phyloP scores from a whole-genome alignment of 768 basidiomycete genomes.

The Hericium erinaceus region DNA sequence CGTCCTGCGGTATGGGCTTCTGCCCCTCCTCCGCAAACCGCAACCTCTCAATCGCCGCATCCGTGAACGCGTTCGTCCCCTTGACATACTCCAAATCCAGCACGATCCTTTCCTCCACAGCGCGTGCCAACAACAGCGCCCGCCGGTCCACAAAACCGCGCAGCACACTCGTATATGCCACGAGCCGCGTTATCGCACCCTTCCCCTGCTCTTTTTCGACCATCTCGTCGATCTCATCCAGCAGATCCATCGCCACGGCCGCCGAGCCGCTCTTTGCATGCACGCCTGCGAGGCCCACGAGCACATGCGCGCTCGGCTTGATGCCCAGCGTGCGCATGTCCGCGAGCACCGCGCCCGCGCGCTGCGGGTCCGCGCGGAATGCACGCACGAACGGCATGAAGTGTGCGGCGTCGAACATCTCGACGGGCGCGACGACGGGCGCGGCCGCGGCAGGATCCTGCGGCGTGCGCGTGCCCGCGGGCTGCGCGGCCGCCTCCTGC shows the following conservation, averaged over 20 bases:
- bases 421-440: neutral
- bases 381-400: constrained; percentile 48
- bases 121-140: constrained; percentile 21
- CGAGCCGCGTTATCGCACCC: constrained; percentile 20
- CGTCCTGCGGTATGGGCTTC: neutral
- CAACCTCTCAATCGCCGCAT: neutral
- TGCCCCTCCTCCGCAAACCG: neutral
- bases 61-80: constrained; percentile 13
- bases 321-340: constrained; percentile 46
- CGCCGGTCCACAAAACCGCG: constrained; percentile 27
- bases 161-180: constrained; percentile 30
- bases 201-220: neutral
- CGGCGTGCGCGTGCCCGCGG: constrained; percentile 6
- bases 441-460: neutral
- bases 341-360: constrained; percentile 32
- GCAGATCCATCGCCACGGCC: constrained; percentile 27
- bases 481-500: neutral
- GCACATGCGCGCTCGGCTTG: constrained; percentile 35
- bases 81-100: constrained; percentile 15
- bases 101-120: constrained; percentile 22
- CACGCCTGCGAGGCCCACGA: constrained; percentile 38
- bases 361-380: constrained; percentile 25
- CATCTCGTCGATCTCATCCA: constrained; percentile 31
- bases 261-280: constrained; percentile 34
- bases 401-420: constrained; percentile 24